Evolutionary conservation across 208 protist species (phyloP).

Genomic region (Naegleria gruberi): DNA sequence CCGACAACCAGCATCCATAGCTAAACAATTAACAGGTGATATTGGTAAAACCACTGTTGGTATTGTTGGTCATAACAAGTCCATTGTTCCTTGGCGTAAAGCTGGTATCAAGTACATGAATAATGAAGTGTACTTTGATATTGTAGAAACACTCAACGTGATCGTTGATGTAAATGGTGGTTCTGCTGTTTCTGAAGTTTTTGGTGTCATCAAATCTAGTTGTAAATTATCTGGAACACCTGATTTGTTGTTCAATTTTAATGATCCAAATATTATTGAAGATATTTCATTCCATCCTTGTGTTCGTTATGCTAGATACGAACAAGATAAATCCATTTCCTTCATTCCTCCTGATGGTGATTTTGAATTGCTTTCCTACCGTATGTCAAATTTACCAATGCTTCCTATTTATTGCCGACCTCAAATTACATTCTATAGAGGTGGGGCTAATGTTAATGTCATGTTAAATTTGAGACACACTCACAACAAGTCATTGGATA

Average conservation of each 20-base stretch:
- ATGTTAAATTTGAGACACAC: not conserved
- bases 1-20: slow-evolving; percentile 61
- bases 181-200: not conserved
- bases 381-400: slow-evolving; percentile 9
- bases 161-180: slow-evolving; percentile 49
- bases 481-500: slow-evolving; percentile 18
- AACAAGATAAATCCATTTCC: slow-evolving; percentile 55
- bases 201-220: slow-evolving; percentile 48
- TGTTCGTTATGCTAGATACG: slow-evolving; percentile 58
- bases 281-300: slow-evolving; percentile 75
- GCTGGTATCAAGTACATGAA: slow-evolving; percentile 52
- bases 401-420: slow-evolving; percentile 14
- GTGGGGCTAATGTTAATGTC: slow-evolving; percentile 8
- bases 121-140: slow-evolving; percentile 83
- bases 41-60: slow-evolving; percentile 7
- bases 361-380: slow-evolving; percentile 72
- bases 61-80: not conserved
- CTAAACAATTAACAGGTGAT: slow-evolving; percentile 37
- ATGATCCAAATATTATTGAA: slow-evolving; percentile 56
- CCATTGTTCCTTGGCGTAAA: slow-evolving; percentile 64
- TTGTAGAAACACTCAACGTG: slow-evolving; percentile 70
- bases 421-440: slow-evolving; percentile 7
- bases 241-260: slow-evolving; percentile 60
- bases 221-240: slow-evolving; percentile 75
- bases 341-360: slow-evolving; percentile 77